Evolutionary conservation across 176 grass and related monocot genomes (phyloP).

Genomic region (Panicum miliaceum): DNA sequence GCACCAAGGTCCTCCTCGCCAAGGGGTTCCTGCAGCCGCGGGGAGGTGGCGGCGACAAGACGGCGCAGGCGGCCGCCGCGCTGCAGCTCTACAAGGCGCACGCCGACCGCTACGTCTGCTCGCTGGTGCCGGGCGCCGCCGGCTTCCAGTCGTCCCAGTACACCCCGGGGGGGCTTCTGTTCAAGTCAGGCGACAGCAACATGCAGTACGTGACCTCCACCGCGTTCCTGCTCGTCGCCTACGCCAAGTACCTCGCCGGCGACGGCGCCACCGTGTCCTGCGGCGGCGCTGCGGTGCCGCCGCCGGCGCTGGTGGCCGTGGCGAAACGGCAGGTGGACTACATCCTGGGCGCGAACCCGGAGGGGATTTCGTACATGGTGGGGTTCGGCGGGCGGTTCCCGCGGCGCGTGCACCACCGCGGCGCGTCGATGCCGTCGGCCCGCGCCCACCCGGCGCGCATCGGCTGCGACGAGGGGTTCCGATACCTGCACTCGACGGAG

Average conservation of each 20-base stretch:
- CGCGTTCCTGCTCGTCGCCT: conserved; percentile 69
- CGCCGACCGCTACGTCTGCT: conserved; percentile 76
- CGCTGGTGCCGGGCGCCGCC: conserved; percentile 56
- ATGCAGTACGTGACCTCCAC: conserved; percentile 92
- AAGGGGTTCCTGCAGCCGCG: conserved; percentile 50
- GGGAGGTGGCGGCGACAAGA: not conserved
- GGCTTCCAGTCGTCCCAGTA: conserved; percentile 65
- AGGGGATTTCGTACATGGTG: conserved; percentile 65
- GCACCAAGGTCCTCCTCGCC: conserved; percentile 74
- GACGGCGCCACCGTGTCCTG: conserved; percentile 39
- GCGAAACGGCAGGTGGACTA: conserved; percentile 81
- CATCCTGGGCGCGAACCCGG: conserved; percentile 63
- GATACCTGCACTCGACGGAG: conserved; percentile 49
- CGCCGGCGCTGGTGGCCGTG: conserved; percentile 52
- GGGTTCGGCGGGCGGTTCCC: conserved; percentile 54
- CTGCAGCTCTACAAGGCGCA: conserved; percentile 74
- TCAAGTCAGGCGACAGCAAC: conserved; percentile 72
- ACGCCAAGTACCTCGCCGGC: conserved; percentile 67
- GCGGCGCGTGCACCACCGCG: conserved; percentile 61
- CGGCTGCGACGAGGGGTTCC: conserved; percentile 58
- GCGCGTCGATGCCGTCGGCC: conserved; percentile 59
- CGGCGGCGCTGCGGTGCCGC: conserved; percentile 1
- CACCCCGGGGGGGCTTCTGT: conserved; percentile 71
- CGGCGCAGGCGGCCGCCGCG: not conserved
- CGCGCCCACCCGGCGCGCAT: conserved; percentile 48